Percentiles rank a stretch among this genome's conserved stretches.
Conservation (phyloP, 2,329 filamentous ascomycete species). For the Xylaria sp. region DNA sequence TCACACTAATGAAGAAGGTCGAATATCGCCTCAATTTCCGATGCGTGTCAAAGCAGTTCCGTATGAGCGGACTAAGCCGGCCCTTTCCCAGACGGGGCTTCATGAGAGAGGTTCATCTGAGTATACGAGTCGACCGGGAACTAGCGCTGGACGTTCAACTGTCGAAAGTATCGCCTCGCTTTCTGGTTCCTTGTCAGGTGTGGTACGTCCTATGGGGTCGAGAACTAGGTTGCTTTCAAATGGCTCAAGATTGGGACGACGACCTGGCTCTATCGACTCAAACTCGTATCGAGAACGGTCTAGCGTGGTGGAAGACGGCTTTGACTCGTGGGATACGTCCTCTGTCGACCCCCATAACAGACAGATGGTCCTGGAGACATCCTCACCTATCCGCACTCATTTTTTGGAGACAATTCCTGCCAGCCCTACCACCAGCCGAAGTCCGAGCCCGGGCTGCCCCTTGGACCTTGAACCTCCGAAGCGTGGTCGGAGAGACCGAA, state of each 20-base stretch:
- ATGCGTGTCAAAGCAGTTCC: constrained; percentile 63
- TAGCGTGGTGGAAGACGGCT: constrained; percentile 66
- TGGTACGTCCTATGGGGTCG: constrained; percentile 66
- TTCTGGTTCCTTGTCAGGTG: constrained; percentile 60
- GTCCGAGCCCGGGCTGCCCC: constrained; percentile 70
- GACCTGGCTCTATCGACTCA: constrained; percentile 63
- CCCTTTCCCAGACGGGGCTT: constrained; percentile 49
- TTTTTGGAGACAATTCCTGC: constrained; percentile 78
- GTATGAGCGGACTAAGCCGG: constrained; percentile 58
- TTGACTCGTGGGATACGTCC: constrained; percentile 81
- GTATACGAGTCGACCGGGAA: constrained; percentile 57
- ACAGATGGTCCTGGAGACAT: constrained; percentile 65
- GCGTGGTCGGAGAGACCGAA: constrained; percentile 60
- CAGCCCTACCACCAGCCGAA: constrained; percentile 71
- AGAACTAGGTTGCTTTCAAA: constrained; percentile 64
- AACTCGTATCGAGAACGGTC: constrained; percentile 50
- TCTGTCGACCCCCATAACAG: constrained; percentile 71
- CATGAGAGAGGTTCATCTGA: constrained; percentile 52
- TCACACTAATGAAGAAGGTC: constrained; percentile 50
- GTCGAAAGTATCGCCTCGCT: constrained; percentile 61
- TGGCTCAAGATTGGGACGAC: constrained; percentile 53
- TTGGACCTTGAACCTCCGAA: constrained; percentile 66
- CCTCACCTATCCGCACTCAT: constrained; percentile 58
- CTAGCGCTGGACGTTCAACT: constrained; percentile 58
- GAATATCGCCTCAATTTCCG: constrained; percentile 44